These are phyloP conservation scores for Schizochytrium sp. DNA, from an alignment of 108 stramenopile species.

Conservation along the genomic window DNA sequence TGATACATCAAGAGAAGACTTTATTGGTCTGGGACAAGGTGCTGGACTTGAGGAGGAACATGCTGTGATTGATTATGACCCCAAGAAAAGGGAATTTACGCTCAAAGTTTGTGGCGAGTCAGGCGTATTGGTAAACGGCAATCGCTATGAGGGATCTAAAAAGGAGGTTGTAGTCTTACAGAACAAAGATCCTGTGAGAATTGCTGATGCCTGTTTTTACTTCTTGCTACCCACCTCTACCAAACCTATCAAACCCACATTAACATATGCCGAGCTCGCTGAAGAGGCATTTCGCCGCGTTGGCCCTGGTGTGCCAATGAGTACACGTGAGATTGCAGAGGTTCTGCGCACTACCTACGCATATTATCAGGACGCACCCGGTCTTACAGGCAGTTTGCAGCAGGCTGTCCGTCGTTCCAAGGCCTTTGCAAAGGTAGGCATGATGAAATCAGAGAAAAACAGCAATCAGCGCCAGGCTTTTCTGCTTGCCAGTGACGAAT, in stretches of 20 bases:
- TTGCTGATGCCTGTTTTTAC: slow-evolving; percentile 55
- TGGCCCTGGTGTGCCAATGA: slow-evolving; percentile 16
- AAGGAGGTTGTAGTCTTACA: slow-evolving; percentile 13
- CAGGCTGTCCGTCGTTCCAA: slow-evolving; percentile 38
- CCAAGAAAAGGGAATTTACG: slow-evolving; percentile 36
- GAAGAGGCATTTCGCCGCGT: slow-evolving; percentile 40
- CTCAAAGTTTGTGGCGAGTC: neutral
- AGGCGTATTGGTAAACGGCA: neutral
- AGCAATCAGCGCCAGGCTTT: neutral
- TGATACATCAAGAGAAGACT: neutral
- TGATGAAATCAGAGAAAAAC: slow-evolving; percentile 13
- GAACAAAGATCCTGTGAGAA: slow-evolving; percentile 4
- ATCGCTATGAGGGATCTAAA: neutral
- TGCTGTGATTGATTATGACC: slow-evolving; percentile 14
- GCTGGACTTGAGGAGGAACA: neutral
- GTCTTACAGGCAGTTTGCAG: neutral
- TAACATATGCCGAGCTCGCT: slow-evolving; percentile 40
- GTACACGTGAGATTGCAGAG: slow-evolving; percentile 29
- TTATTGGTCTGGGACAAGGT: slow-evolving; percentile 5
- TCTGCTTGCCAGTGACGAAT: neutral
- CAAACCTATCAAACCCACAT: slow-evolving; percentile 1
- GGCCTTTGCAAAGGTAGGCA: neutral
- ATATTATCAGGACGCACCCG: slow-evolving; percentile 23
- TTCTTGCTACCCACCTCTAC: neutral
- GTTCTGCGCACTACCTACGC: neutral